Evolutionary conservation across 306 rosid species (phyloP), one percentile per base, ranked within the genome.

Genomic region (Herpetospermum pedunculosum): DNA sequence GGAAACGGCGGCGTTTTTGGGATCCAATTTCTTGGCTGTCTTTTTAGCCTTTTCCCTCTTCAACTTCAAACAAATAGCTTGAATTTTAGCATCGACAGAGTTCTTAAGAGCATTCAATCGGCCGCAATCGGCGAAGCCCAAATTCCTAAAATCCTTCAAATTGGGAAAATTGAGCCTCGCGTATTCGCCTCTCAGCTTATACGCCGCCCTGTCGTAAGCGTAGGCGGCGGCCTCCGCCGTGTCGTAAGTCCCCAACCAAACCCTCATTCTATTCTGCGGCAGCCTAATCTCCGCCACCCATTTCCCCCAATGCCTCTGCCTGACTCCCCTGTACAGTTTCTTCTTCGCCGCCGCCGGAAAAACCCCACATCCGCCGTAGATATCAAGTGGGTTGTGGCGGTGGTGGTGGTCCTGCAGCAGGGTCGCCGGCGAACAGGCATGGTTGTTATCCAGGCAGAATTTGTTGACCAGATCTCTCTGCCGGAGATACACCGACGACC

Each of bases 291-390:
- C 99, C 0, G 99, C 99, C 0, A 91, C 99, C 99, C 99, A 95
- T 84, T 95, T 95, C 15, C 97, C 99, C 99, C 99, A 91, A 72
- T 95, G 96, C 70, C 99, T 95, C 96, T 95, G 97, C 21, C 99
- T 87, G 82, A 95, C 99, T 68, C 99, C 97, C 76, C 99, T 95
- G 90, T 95, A 95, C 0, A 87, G 86, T 64, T 95, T 95, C 41
- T 95, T 89, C 90, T 88, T 91, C 64, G 16, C 19, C 14, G 92
- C 84, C 41, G 46, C 77, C 28, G 53, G 44, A 60, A 69, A 54
- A 15, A 75, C 57, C 18, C 28, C 77, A 0, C 82, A 15, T 32
- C 54, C 52, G 13, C 41, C 67, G 18, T 38, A 65, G 4, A 79
- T 28, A 48, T 70, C 77, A 23, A 65, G 60, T 19, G 83, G 69